phyloP scores from a whole-genome alignment of 176 grass and related monocot genomes.

The Oryza rufipogon region DNA sequence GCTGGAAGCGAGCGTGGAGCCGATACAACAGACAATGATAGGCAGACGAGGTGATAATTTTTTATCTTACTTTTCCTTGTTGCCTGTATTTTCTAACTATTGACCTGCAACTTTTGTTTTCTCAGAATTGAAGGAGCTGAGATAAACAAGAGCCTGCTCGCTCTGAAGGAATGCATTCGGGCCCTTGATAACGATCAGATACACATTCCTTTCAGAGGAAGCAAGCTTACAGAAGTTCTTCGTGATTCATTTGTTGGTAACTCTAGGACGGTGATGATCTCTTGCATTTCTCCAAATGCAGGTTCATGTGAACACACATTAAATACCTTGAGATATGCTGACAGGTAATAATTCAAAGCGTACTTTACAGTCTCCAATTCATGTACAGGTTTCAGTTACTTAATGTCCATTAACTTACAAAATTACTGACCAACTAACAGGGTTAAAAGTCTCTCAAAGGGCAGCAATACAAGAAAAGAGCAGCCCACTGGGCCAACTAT shows the following conservation, averaged over 20 bases:
- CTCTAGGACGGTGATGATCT: slow-evolving; percentile 96
- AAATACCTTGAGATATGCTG: slow-evolving; percentile 97
- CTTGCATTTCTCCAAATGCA: slow-evolving; percentile 97
- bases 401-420: slow-evolving; percentile 12
- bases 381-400: slow-evolving; percentile 16
- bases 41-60: slow-evolving; percentile 74
- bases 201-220: slow-evolving; percentile 99
- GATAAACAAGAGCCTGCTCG: slow-evolving; percentile 98
- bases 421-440: slow-evolving; percentile 53
- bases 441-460: slow-evolving; percentile 99
- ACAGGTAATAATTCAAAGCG: slow-evolving; percentile 59
- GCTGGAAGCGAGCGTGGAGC: slow-evolving; percentile 98
- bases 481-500: slow-evolving; percentile 48
- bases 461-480: slow-evolving; percentile 85
- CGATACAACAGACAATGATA: slow-evolving; percentile 97
- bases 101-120: slow-evolving; percentile 29
- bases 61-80: slow-evolving; percentile 20
- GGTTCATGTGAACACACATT: slow-evolving; percentile 98
- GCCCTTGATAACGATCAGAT: slow-evolving; percentile 99
- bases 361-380: slow-evolving; percentile 12
- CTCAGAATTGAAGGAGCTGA: slow-evolving; percentile 96
- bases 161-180: slow-evolving; percentile 97
- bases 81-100: slow-evolving; percentile 32
- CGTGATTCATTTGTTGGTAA: slow-evolving; percentile 99
- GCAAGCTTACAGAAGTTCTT: slow-evolving; percentile 98